phyloP scores from a whole-genome alignment of 2,329 filamentous ascomycete genomes.

The Diplodia intermedia region DNA sequence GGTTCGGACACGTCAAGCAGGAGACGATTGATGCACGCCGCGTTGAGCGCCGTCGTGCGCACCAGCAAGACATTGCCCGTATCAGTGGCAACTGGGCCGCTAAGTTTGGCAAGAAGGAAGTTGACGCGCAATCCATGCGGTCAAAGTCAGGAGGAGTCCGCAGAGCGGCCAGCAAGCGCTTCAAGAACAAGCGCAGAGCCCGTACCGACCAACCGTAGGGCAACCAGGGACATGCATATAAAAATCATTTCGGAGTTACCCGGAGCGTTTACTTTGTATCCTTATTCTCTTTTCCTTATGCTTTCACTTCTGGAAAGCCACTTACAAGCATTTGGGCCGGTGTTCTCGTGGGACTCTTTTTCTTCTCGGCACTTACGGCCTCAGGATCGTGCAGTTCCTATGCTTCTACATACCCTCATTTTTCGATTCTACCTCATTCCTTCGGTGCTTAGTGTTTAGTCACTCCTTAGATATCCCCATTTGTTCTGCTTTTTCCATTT shows the following conservation, averaged over 20 bases:
- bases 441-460: constrained; percentile 21
- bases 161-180: constrained; percentile 24
- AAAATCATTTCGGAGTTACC: constrained; percentile 16
- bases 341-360: constrained; percentile 8
- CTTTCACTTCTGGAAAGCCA: constrained; percentile 17
- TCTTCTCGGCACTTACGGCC: constrained; percentile 16
- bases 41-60: constrained; percentile 60
- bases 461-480: constrained; percentile 21
- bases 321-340: constrained; percentile 26
- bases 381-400: constrained; percentile 3
- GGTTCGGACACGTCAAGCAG: constrained; percentile 82
- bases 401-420: constrained; percentile 28
- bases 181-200: constrained; percentile 29
- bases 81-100: constrained; percentile 31
- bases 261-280: constrained; percentile 18
- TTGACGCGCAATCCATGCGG: constrained; percentile 15
- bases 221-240: constrained; percentile 17
- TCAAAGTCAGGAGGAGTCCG: constrained; percentile 22
- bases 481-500: constrained; percentile 6
- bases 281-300: constrained; percentile 5
- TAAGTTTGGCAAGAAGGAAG: constrained; percentile 17
- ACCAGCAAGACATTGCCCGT: constrained; percentile 32
- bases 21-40: constrained; percentile 79
- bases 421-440: constrained; percentile 27
- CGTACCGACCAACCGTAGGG: constrained; percentile 26